phyloP scores from a whole-genome alignment of 2,329 filamentous ascomycete genomes.

The Nemania sp. region DNA sequence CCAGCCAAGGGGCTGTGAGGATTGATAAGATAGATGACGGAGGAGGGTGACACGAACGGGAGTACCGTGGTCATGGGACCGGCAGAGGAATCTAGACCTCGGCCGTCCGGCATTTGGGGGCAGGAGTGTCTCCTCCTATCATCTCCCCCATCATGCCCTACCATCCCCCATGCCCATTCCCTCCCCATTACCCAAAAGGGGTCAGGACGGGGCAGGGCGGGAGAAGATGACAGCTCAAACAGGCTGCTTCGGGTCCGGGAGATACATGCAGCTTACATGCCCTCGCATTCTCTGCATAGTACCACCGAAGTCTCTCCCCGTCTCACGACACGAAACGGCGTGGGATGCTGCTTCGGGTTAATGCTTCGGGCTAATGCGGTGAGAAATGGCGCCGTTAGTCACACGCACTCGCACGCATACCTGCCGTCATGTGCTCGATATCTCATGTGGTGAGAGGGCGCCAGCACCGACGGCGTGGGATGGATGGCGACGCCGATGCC shows the following conservation, averaged over 20 bases:
- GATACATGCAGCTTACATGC: conserved; percentile 20
- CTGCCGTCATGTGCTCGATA: conserved; percentile 27
- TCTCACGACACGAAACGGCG: conserved; percentile 5
- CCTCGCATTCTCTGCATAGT: neutral
- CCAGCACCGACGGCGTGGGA: neutral
- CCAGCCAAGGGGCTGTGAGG: conserved; percentile 6
- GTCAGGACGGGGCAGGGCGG: neutral
- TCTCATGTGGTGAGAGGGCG: conserved; percentile 25
- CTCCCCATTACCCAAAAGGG: conserved; percentile 9
- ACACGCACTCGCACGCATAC: conserved; percentile 19
- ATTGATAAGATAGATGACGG: neutral
- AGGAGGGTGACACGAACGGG: conserved; percentile 16
- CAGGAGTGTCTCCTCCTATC: neutral
- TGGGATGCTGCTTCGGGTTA: conserved; percentile 7
- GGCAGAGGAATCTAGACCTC: conserved; percentile 22
- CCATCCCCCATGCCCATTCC: neutral
- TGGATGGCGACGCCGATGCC: neutral
- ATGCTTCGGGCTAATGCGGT: conserved; percentile 17
- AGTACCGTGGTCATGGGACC: conserved; percentile 25
- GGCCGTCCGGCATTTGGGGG: conserved; percentile 17
- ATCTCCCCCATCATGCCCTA: too few species aligned
- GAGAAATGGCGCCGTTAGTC: conserved; percentile 19
- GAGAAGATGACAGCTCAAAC: conserved; percentile 2
- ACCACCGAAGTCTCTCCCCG: conserved; percentile 8
- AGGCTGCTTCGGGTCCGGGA: neutral